Conservation (phyloP, 2,329 filamentous ascomycete species). For the Tolypocladium nubicola region DNA sequence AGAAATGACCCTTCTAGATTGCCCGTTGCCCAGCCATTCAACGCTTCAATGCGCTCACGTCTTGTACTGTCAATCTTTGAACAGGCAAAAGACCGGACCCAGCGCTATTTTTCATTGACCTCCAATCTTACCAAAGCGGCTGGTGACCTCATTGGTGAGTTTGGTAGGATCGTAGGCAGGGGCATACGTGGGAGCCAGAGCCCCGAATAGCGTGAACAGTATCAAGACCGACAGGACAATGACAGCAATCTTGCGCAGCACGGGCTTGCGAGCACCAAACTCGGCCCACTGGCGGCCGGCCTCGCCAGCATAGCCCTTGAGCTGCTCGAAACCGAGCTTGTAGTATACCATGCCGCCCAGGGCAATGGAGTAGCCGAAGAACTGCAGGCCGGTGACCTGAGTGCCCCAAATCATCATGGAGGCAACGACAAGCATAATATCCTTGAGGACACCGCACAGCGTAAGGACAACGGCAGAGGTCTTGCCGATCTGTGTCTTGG, state of each 20-base stretch:
- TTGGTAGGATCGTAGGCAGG: slow-evolving; percentile 42
- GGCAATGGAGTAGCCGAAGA: slow-evolving; percentile 75
- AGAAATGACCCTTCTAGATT: slow-evolving; percentile 17
- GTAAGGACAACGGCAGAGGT: slow-evolving; percentile 80
- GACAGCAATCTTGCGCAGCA: slow-evolving; percentile 66
- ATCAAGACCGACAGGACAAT: slow-evolving; percentile 51
- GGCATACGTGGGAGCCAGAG: slow-evolving; percentile 51
- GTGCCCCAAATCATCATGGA: slow-evolving; percentile 78
- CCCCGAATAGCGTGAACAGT: slow-evolving; percentile 61
- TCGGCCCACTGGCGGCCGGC: slow-evolving; percentile 74
- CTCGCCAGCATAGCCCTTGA: slow-evolving; percentile 69
- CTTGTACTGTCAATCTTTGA: background rate
- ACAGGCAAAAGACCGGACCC: background rate
- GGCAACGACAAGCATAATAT: slow-evolving; percentile 69
- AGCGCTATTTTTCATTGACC: slow-evolving; percentile 4
- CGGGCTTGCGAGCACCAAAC: slow-evolving; percentile 67
- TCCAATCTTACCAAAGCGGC: slow-evolving; percentile 33
- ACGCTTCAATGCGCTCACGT: slow-evolving; percentile 9
- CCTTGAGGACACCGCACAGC: slow-evolving; percentile 79
- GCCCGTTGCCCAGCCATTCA: slow-evolving; percentile 17
- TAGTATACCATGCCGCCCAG: slow-evolving; percentile 70
- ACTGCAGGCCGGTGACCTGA: slow-evolving; percentile 62
- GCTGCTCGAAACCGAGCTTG: slow-evolving; percentile 73
- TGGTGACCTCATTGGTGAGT: slow-evolving; percentile 36
- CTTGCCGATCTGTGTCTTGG: slow-evolving; percentile 63